Base-by-base conservation (phyloP, 2,329 filamentous ascomycete genomes). In the Penicillium sp. region DNA sequence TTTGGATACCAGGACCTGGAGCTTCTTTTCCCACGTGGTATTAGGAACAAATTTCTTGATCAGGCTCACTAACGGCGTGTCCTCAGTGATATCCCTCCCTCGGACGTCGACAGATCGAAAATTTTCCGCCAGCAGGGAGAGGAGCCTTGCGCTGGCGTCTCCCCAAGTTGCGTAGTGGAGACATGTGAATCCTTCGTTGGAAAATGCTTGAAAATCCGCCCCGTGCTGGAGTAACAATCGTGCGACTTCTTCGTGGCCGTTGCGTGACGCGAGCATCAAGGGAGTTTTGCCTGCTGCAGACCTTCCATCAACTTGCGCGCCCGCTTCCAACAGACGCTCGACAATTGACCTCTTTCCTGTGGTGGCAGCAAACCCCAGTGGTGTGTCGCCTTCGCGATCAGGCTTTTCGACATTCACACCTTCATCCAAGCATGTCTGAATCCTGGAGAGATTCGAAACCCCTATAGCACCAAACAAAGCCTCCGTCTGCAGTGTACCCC, bases 131-230 rank as follows among this genome's bases (percentile, higher is more conserved):
- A 46, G 19, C 44, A 55, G 41, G 7, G 17, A n/a, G 38, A 66
- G 55, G 7, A 62, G 31, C 1, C 26, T 15, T 6, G 52, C 62
- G 15, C 59, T 55, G 5, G 47, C 23, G 1, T 38, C 21, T 5
- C 56, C 30, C 19, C 30, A 54, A 2, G 41, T 59, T 8, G 62
- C 60, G 21, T 64, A 66, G 53, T 66, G 64, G 3, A 66, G 51
- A 19, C 56, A 41, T 3, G 44, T 64, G 8, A 41, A 58, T 45
- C 64, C 64, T 19, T 60, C 49, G 5, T 44, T 3, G 2, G 59
- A 66, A 30, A 23, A 46, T 2, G 19, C 21, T 45, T 26, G 44
- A 15, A 23, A 52, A 23, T 66, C 19, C 1, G 64, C 64, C 13
- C 46, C 46, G 8, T 46, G 5, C 2, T 38, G 9, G 9, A 66